A percentile compares a stretch with the other conserved stretches of the same genome.
These are phyloP conservation scores for Kalmusia sp. DNA, from an alignment of 2,329 filamentous ascomycete species.

Conservation along the genomic window DNA sequence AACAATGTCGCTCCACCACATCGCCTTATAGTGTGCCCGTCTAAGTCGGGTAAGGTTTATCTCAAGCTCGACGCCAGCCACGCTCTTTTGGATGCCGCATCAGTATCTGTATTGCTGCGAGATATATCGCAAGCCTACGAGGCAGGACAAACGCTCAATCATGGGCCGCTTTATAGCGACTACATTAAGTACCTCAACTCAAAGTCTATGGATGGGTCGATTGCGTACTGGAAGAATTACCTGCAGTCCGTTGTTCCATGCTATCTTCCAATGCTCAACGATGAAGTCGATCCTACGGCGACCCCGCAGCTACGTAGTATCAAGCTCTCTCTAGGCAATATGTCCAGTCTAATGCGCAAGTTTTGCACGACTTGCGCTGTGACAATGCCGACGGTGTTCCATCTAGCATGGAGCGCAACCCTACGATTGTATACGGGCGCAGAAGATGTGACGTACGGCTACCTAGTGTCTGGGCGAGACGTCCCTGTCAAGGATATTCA, in stretches of 20 bases:
- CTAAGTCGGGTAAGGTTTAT: constrained; percentile 8
- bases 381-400: constrained; percentile 49
- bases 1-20: constrained; percentile 28
- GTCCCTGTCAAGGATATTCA: constrained; percentile 50
- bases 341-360: constrained; percentile 4
- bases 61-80: constrained; percentile 20
- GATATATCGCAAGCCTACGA: constrained; percentile 16
- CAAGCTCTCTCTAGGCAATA: constrained; percentile 2
- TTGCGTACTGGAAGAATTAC: constrained; percentile 15
- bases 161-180: constrained; percentile 15
- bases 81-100: constrained; percentile 15
- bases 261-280: constrained; percentile 11
- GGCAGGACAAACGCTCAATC: constrained; percentile 15
- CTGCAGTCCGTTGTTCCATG: constrained; percentile 13
- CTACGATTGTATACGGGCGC: constrained; percentile 34
- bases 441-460: constrained; percentile 48
- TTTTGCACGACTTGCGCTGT: constrained; percentile 48
- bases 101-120: constrained; percentile 8
- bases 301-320: constrained; percentile 19
- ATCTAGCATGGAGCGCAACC: constrained; percentile 33
- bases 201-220: neutral
- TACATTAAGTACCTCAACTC: constrained; percentile 15
- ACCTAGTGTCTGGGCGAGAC: constrained; percentile 43
- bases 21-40: constrained; percentile 9
- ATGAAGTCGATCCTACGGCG: neutral